A percentile compares a stretch with the other conserved stretches of the same genome.
Conservation (phyloP, 495 filamentous ascomycete genomes). For the Penicillium cinerascens region DNA sequence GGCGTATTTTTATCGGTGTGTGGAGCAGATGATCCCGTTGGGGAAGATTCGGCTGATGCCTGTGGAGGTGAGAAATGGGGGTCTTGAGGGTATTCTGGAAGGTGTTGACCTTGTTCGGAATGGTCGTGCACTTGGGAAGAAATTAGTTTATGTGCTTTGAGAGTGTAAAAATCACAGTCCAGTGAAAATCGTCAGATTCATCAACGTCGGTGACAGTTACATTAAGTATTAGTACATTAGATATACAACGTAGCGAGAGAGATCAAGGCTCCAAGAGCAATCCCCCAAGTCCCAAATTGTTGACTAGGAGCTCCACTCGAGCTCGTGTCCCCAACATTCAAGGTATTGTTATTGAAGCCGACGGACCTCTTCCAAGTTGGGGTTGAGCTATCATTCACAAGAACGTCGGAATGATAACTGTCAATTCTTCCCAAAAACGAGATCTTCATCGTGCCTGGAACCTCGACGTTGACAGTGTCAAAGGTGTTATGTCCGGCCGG, state of each 20-base stretch:
- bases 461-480: neutral
- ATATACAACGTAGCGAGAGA: neutral
- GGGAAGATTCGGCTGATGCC: neutral
- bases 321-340: neutral
- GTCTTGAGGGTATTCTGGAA: neutral
- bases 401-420: constrained; percentile 13
- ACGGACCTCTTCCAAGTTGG: constrained; percentile 14
- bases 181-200: neutral
- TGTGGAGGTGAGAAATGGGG: neutral
- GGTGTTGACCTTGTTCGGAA: neutral
- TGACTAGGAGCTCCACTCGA: neutral
- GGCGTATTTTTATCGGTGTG: neutral
- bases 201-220: too few relatives aligned
- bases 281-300: neutral
- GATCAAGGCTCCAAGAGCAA: neutral
- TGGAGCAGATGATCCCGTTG: neutral
- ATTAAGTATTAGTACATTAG: neutral
- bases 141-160: neutral
- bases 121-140: neutral
- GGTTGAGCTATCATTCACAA: constrained; percentile 2
- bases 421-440: constrained; percentile 2
- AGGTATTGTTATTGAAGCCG: constrained; percentile 10
- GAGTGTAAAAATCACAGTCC: neutral
- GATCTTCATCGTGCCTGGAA: neutral
- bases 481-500: neutral